Conservation (phyloP, 2,329 filamentous ascomycete genomes). For the Ophiosphaerella korrae region DNA sequence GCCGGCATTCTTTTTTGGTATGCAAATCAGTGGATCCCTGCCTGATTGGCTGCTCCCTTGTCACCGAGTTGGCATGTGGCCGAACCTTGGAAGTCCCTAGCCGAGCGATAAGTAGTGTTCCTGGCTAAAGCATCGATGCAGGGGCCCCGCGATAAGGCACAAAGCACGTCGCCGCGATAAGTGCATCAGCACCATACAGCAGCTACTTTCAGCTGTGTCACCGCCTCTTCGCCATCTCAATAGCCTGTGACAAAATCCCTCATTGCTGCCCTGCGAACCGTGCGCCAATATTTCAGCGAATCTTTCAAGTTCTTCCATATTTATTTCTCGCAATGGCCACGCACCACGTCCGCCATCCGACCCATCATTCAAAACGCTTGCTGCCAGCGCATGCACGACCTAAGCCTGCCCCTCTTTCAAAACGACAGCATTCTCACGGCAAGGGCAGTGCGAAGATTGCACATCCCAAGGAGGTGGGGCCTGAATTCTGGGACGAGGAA, state of each 20-base stretch:
- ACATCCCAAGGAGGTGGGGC: conserved; percentile 31
- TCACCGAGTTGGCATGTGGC: conserved; percentile 12
- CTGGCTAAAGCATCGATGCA: conserved; percentile 43
- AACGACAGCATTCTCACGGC: conserved; percentile 40
- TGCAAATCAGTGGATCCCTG: conserved; percentile 3
- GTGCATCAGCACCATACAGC: conserved; percentile 31
- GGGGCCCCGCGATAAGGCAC: conserved; percentile 44
- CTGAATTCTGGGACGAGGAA: conserved; percentile 47
- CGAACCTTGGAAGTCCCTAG: conserved; percentile 12
- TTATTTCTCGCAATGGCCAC: conserved; percentile 41
- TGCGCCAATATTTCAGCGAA: conserved; percentile 37
- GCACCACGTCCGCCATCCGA: conserved; percentile 42
- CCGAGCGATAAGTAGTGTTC: conserved; percentile 26
- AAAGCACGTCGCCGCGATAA: conserved; percentile 44
- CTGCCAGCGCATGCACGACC: conserved; percentile 42
- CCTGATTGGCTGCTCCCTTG: conserved; percentile 1
- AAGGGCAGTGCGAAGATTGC: conserved; percentile 33
- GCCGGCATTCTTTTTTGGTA: conserved; percentile 11
- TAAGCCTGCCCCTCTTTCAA: conserved; percentile 40
- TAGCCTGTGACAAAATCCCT: conserved; percentile 32
- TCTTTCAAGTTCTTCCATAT: conserved; percentile 44
- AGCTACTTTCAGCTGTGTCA: conserved; percentile 41
- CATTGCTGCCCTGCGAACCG: conserved; percentile 28
- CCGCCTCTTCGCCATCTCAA: conserved; percentile 39
- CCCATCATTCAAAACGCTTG: conserved; percentile 44